These are phyloP conservation scores for Lentinula sp. DNA, from an alignment of 768 basidiomycete genomes.

Conservation along the genomic window DNA sequence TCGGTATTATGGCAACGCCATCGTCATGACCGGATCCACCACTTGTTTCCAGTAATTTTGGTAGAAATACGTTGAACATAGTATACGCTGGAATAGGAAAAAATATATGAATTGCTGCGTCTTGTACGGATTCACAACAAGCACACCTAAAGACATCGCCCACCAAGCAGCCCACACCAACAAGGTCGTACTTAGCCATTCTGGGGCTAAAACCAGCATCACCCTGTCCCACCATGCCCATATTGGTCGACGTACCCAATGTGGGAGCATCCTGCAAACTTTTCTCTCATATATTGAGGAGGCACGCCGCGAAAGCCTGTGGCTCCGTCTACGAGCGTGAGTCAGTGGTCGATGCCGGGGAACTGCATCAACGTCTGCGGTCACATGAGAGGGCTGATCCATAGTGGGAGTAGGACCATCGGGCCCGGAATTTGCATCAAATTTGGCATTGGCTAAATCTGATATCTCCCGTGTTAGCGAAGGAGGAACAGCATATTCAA, in stretches of 20 bases:
- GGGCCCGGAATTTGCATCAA: neutral
- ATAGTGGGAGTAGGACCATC: neutral
- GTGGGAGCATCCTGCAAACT: slow-evolving; percentile 41
- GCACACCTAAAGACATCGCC: slow-evolving; percentile 68
- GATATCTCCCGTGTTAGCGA: neutral
- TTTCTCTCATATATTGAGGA: slow-evolving; percentile 42
- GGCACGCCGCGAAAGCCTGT: neutral
- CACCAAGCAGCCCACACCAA: slow-evolving; percentile 79
- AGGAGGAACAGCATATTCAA: neutral
- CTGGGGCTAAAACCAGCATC: slow-evolving; percentile 61
- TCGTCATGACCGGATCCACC: slow-evolving; percentile 11
- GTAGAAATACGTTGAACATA: slow-evolving; percentile 91
- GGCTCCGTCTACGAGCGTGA: neutral
- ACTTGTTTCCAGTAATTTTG: slow-evolving; percentile 74
- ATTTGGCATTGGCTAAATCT: neutral
- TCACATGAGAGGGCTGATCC: neutral
- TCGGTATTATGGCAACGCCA: slow-evolving; percentile 19
- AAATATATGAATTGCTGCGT: neutral
- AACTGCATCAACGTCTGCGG: neutral
- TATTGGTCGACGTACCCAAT: slow-evolving; percentile 52
- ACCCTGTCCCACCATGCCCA: slow-evolving; percentile 66
- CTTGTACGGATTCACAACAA: neutral
- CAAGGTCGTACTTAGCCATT: slow-evolving; percentile 73
- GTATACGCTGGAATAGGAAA: slow-evolving; percentile 53
- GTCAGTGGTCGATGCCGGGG: neutral